A percentile compares a stretch with the other conserved stretches of the same genome.
phyloP scores from a whole-genome alignment of 148 eudicot species.

The Nepenthes gracilis region DNA sequence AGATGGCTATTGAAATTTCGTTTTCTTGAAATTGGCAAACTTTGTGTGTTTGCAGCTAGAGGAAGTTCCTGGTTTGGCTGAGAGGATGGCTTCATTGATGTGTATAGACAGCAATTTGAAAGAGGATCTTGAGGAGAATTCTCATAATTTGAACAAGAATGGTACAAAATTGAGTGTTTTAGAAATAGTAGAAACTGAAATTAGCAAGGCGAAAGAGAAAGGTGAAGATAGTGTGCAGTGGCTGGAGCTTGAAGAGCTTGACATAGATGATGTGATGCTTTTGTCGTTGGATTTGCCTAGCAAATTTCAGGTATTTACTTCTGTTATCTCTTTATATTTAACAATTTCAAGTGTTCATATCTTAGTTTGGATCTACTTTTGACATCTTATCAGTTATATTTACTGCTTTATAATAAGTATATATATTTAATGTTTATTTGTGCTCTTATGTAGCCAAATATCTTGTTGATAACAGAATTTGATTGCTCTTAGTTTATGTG shows the following conservation, averaged over 20 bases:
- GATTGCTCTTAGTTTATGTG: slow-evolving; percentile 66
- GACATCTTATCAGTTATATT: too few relatives aligned
- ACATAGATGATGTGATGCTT: slow-evolving; percentile 53
- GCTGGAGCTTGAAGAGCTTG: slow-evolving; percentile 91
- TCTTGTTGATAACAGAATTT: slow-evolving; percentile 37
- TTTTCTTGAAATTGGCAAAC: neutral
- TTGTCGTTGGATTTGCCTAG: slow-evolving; percentile 63
- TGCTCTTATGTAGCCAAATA: neutral
- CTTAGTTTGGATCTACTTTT: neutral
- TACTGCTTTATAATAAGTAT: too few relatives aligned
- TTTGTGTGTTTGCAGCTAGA: slow-evolving; percentile 55
- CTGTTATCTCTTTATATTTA: slow-evolving; percentile 1
- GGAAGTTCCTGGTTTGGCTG: slow-evolving; percentile 89
- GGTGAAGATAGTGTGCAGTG: slow-evolving; percentile 46
- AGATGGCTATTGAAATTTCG: too few relatives aligned
- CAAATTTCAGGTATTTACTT: slow-evolving; percentile 71
- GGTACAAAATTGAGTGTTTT: slow-evolving; percentile 21
- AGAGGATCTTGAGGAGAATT: slow-evolving; percentile 24
- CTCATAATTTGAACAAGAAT: slow-evolving; percentile 19
- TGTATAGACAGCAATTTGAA: slow-evolving; percentile 56
- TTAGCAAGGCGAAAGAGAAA: slow-evolving; percentile 31
- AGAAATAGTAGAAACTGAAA: slow-evolving; percentile 54
- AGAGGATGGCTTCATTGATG: slow-evolving; percentile 94
- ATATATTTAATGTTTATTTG: too few relatives aligned
- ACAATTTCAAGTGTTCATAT: slow-evolving; percentile 2